These are phyloP conservation scores for Trichoderma oligosporum DNA, from an alignment of 2,329 filamentous ascomycete genomes.

Conservation along the genomic window DNA sequence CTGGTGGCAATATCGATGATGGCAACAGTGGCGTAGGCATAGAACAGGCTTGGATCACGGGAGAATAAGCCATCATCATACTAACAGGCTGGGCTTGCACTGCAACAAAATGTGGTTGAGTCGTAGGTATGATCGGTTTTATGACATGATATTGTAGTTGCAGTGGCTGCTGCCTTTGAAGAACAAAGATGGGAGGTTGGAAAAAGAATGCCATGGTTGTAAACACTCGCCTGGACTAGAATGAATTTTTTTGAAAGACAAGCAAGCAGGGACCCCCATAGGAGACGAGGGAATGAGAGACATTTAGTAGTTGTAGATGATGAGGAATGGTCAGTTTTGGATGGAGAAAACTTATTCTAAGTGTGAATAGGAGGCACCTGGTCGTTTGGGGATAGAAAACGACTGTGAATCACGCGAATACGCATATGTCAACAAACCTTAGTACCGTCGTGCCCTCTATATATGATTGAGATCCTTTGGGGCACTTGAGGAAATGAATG, in stretches of 20 bases:
- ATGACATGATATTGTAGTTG: neutral
- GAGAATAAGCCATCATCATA: neutral
- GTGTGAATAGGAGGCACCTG: neutral
- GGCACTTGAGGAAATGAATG: no score
- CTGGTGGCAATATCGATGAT: neutral
- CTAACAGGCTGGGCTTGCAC: neutral
- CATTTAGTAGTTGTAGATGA: neutral
- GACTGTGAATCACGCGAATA: slow-evolving; percentile 8
- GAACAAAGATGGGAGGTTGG: slow-evolving; percentile 27
- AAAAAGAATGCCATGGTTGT: slow-evolving; percentile 28
- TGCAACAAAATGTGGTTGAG: neutral
- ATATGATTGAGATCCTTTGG: neutral
- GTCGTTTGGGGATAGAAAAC: no score
- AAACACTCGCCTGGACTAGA: no score
- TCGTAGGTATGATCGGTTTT: neutral
- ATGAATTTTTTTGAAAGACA: neutral
- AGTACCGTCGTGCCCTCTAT: no score
- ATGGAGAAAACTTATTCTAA: neutral
- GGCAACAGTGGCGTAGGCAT: neutral
- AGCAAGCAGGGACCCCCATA: neutral
- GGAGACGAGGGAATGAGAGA: neutral
- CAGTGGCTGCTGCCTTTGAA: neutral
- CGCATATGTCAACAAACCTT: neutral
- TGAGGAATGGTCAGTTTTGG: no score
- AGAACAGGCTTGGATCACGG: neutral